phyloP scores from a whole-genome alignment of 768 basidiomycete genomes.

The Tulasnella calospora region DNA sequence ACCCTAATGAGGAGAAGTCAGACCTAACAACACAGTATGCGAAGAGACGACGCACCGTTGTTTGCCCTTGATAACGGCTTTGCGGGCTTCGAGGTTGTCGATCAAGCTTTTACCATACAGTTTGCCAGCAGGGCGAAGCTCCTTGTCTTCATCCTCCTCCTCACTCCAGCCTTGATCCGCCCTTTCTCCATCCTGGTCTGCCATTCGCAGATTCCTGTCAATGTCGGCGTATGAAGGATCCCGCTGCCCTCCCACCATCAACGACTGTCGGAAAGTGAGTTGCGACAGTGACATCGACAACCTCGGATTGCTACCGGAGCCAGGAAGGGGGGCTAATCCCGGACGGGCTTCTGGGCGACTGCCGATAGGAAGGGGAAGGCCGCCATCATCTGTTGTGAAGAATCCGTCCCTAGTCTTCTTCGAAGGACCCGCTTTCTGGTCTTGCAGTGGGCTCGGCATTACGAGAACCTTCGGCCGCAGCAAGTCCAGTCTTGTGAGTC shows the following conservation, averaged over 20 bases:
- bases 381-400: conserved; percentile 57
- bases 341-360: conserved; percentile 22
- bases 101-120: conserved; percentile 85
- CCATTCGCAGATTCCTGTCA: conserved; percentile 59
- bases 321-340: conserved; percentile 35
- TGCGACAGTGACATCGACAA: conserved; percentile 70
- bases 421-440: conserved; percentile 31
- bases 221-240: conserved; percentile 60
- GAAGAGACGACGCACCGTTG: conserved; percentile 55
- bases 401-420: conserved; percentile 45
- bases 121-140: conserved; percentile 58
- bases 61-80: conserved; percentile 74
- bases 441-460: conserved; percentile 86
- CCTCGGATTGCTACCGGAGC: conserved; percentile 75
- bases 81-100: conserved; percentile 80
- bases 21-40: background rate
- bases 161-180: conserved; percentile 46
- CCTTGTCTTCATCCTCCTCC: conserved; percentile 42
- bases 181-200: conserved; percentile 73
- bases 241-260: conserved; percentile 62
- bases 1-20: conserved; percentile 47
- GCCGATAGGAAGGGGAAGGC: conserved; percentile 67
- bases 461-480: conserved; percentile 87
- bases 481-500: conserved; percentile 53
- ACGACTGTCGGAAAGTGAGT: conserved; percentile 76